phyloP scores from a whole-genome alignment of 169 alveolate species.

The Plasmodium fragile region DNA sequence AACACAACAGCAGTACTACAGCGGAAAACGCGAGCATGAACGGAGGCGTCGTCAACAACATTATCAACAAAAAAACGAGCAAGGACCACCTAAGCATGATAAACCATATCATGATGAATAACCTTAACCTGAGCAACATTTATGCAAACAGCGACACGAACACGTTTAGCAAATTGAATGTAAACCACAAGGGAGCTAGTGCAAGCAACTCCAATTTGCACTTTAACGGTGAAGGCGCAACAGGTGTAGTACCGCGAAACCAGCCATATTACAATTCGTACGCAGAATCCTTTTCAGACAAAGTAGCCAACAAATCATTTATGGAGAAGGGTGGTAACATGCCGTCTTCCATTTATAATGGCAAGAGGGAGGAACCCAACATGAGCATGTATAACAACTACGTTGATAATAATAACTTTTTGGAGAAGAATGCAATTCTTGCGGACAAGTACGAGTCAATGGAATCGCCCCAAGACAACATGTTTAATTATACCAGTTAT shows the following conservation, averaged over 20 bases:
- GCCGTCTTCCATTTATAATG: conserved; percentile 19
- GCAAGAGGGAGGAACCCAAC: conserved; percentile 32
- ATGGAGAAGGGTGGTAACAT: conserved; percentile 24
- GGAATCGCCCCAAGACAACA: conserved; percentile 37
- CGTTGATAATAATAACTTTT: conserved; percentile 25
- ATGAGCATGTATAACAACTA: conserved; percentile 3
- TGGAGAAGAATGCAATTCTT: conserved; percentile 19
- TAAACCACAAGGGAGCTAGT: conserved; percentile 24
- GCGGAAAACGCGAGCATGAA: neutral
- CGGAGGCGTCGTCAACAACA: neutral
- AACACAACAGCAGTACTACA: neutral
- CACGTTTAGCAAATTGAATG: conserved; percentile 22
- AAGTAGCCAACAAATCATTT: conserved; percentile 17
- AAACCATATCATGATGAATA: conserved; percentile 22
- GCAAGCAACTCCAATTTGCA: conserved; percentile 15
- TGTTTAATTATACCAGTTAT: conserved; percentile 24
- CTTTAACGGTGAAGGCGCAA: conserved; percentile 8
- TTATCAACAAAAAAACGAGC: conserved; percentile 31
- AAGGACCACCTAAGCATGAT: conserved; percentile 19
- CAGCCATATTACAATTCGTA: conserved; percentile 32
- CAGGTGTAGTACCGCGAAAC: conserved; percentile 1
- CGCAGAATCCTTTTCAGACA: conserved; percentile 17
- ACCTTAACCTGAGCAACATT: conserved; percentile 14
- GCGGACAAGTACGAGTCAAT: conserved; percentile 24
- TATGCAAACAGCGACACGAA: conserved; percentile 26